Conservation (phyloP, 106 monocot genomes). For the Alisma plantagoaquatica region DNA sequence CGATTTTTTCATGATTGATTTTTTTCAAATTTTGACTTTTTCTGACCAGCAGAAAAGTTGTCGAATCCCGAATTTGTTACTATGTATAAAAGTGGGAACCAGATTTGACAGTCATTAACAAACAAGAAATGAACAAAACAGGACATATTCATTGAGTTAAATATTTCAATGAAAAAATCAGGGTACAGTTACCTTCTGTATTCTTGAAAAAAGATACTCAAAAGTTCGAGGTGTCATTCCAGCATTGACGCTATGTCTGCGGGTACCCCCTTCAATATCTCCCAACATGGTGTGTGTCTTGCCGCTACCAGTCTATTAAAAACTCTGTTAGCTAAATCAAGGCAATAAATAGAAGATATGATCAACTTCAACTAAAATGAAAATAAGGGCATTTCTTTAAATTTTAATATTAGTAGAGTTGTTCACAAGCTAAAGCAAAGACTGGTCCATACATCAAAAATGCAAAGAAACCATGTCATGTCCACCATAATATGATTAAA, state of each 20-base stretch:
- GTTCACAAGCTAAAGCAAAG: too few relatives aligned
- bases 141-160: background rate
- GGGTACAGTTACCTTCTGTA: slow-evolving; percentile 56
- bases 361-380: background rate
- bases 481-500: background rate
- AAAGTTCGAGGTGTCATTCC: slow-evolving; percentile 96
- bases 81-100: background rate
- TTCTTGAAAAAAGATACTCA: slow-evolving; percentile 83
- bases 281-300: slow-evolving; percentile 98
- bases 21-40: too few relatives aligned
- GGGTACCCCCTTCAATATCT: slow-evolving; percentile 79
- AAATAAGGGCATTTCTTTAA: background rate
- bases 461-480: background rate
- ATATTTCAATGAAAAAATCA: background rate
- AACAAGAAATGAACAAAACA: background rate
- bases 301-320: slow-evolving; percentile 85
- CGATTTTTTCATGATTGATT: too few relatives aligned
- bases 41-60: too few relatives aligned
- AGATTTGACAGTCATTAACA: background rate
- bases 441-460: too few relatives aligned
- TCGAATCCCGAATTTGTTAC: too few relatives aligned
- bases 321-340: background rate
- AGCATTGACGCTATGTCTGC: slow-evolving; percentile 65
- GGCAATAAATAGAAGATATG: background rate
- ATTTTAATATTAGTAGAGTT: too few relatives aligned